phyloP scores from a whole-genome alignment of 768 basidiomycete species.

The Phlebiopsis gigantea region DNA sequence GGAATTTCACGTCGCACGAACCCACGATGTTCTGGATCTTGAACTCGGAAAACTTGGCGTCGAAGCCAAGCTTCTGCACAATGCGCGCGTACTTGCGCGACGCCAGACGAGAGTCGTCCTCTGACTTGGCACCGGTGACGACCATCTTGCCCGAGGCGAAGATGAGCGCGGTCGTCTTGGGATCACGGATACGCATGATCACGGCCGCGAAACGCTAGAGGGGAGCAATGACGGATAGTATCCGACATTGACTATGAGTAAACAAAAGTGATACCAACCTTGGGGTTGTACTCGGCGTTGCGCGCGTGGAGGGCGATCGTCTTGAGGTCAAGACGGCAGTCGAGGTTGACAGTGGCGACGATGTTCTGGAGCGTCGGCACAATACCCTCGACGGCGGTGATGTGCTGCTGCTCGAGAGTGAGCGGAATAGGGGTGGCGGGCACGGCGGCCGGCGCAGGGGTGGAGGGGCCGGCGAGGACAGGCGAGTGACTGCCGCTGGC shows the following conservation, averaged over 20 bases:
- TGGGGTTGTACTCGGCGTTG: constrained; percentile 99
- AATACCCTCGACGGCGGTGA: constrained; percentile 95
- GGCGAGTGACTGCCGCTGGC: constrained; percentile 19
- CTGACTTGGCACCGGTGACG: constrained; percentile 98
- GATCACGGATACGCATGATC: constrained; percentile 99
- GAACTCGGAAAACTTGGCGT: constrained; percentile 98
- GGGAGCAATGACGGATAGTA: constrained; percentile 47
- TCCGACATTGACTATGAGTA: constrained; percentile 49
- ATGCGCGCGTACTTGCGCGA: constrained; percentile 99
- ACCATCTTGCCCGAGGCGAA: constrained; percentile 99
- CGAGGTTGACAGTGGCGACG: constrained; percentile 97
- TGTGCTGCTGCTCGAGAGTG: constrained; percentile 89
- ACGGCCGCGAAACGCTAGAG: constrained; percentile 98
- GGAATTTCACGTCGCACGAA: constrained; percentile 97
- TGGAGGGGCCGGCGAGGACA: constrained; percentile 55
- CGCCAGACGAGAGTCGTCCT: constrained; percentile 94
- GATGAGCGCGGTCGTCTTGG: constrained; percentile 98
- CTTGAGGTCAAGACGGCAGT: constrained; percentile 95
- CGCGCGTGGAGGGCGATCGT: constrained; percentile 97
- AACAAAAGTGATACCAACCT: constrained; percentile 69
- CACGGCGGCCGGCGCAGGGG: constrained; percentile 41
- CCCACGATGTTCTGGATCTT: constrained; percentile 99
- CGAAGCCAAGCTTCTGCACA: constrained; percentile 98
- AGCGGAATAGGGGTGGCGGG: constrained; percentile 69
- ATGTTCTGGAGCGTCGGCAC: constrained; percentile 99